These are phyloP conservation scores for Camellia sinensis DNA, from an alignment of 148 eudicot species.

Conservation along the genomic window DNA sequence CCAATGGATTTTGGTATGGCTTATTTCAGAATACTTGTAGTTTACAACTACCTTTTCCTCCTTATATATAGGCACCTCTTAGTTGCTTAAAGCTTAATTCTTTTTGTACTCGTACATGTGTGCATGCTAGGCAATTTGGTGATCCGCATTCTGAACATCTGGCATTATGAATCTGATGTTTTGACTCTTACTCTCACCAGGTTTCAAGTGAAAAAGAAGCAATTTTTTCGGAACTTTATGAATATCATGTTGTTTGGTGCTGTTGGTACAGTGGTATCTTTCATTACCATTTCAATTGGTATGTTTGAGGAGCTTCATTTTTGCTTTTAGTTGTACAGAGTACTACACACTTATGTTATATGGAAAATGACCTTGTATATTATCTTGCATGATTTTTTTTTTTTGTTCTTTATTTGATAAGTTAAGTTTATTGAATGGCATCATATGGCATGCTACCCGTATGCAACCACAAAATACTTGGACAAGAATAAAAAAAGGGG, in stretches of 20 bases:
- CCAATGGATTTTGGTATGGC: neutral
- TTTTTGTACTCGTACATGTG: neutral
- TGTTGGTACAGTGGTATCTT: conserved; percentile 64
- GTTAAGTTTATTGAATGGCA: too few species aligned
- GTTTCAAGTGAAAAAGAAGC: conserved; percentile 72
- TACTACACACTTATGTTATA: too few species aligned
- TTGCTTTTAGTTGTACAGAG: neutral
- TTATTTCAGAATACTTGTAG: neutral
- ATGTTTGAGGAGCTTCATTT: conserved; percentile 14
- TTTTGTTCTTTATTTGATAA: too few species aligned
- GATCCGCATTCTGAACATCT: neutral
- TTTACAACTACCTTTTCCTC: neutral
- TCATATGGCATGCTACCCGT: too few species aligned
- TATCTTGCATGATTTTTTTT: too few species aligned
- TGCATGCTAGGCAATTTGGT: neutral
- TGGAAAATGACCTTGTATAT: too few species aligned
- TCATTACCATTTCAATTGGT: conserved; percentile 48
- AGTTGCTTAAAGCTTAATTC: neutral
- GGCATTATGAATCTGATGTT: neutral
- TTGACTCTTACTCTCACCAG: conserved; percentile 28
- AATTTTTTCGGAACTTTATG: conserved; percentile 54
- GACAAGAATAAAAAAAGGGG: too few species aligned
- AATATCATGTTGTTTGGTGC: conserved; percentile 59
- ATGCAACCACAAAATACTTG: too few species aligned
- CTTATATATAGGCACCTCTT: neutral